phyloP scores from a whole-genome alignment of 305 asterid species.

The Euphrasia arctica region DNA sequence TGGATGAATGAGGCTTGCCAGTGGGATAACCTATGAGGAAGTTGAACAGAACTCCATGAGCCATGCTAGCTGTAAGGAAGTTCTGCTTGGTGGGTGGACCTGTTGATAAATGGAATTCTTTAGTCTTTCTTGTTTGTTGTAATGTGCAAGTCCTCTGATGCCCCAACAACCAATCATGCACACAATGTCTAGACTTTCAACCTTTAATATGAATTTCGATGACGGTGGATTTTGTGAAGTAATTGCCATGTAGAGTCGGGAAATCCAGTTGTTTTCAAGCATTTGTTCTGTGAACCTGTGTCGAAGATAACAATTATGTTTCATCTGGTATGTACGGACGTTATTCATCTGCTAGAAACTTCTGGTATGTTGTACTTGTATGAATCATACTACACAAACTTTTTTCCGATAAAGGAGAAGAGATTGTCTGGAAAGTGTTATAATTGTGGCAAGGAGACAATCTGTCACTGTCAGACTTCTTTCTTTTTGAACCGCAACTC shows the following conservation, averaged over 20 bases:
- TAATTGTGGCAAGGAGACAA: constrained; percentile 1
- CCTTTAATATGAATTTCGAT: constrained; percentile 3
- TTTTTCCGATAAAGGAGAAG: constrained; percentile 10
- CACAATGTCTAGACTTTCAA: background rate
- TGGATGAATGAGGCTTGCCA: constrained; percentile 19
- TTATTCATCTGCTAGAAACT: constrained; percentile 2
- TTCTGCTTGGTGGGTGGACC: constrained; percentile 17
- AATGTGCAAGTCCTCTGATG: background rate
- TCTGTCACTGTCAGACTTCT: constrained; percentile 5
- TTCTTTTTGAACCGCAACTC: constrained; percentile 16
- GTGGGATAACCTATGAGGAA: constrained; percentile 6
- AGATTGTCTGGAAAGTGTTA: constrained; percentile 13
- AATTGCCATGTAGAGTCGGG: background rate
- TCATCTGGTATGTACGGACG: background rate
- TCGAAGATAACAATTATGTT: constrained; percentile 7
- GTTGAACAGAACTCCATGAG: constrained; percentile 7
- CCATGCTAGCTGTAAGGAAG: background rate
- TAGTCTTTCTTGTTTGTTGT: constrained; percentile 12
- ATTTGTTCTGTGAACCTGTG: constrained; percentile 5
- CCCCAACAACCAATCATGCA: background rate
- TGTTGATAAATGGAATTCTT: constrained; percentile 9
- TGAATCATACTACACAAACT: background rate
- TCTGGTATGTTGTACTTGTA: background rate
- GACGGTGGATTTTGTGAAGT: constrained; percentile 14
- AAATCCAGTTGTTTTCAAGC: constrained; percentile 1